phyloP scores from a whole-genome alignment of 805 yeast species.

The Torulaspora maleeae region DNA sequence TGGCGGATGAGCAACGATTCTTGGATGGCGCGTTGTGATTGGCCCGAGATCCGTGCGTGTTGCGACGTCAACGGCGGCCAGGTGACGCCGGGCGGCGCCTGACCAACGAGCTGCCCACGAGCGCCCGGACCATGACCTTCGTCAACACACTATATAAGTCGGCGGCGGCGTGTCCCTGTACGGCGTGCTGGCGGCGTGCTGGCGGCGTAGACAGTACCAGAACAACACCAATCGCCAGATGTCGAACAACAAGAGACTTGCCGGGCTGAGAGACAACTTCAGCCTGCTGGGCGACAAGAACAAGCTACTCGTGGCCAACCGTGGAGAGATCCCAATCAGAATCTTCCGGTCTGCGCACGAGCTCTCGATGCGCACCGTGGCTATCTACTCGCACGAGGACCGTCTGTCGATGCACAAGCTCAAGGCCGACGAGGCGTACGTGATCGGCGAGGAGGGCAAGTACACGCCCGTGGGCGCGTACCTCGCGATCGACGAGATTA shows the following conservation, averaged over 20 bases:
- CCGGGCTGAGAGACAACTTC: slow-evolving; percentile 34
- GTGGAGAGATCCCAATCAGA: slow-evolving; percentile 82
- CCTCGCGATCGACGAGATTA: slow-evolving; percentile 90
- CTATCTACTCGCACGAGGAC: slow-evolving; percentile 95
- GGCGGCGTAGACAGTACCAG: not conserved
- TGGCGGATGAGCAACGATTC: not conserved
- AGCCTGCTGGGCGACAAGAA: slow-evolving; percentile 39
- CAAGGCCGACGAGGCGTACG: slow-evolving; percentile 92
- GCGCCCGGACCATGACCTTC: too few species aligned
- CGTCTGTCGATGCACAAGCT: slow-evolving; percentile 89
- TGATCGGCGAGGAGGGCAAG: slow-evolving; percentile 83
- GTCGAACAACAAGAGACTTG: slow-evolving; percentile 23
- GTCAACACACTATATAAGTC: too few species aligned
- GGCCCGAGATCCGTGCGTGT: not conserved
- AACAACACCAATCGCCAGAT: slow-evolving; percentile 1
- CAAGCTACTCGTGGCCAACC: slow-evolving; percentile 73
- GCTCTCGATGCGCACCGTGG: slow-evolving; percentile 93
- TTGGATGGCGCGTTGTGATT: not conserved
- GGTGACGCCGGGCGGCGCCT: too few species aligned
- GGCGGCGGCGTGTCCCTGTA: too few species aligned
- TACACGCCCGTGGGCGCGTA: slow-evolving; percentile 95
- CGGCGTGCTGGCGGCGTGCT: too few species aligned
- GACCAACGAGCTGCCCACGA: too few species aligned
- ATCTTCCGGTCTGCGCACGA: slow-evolving; percentile 98
- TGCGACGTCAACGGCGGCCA: not conserved